phyloP scores from a whole-genome alignment of 306 rosid genomes.

The Prinsepia uniflora region DNA sequence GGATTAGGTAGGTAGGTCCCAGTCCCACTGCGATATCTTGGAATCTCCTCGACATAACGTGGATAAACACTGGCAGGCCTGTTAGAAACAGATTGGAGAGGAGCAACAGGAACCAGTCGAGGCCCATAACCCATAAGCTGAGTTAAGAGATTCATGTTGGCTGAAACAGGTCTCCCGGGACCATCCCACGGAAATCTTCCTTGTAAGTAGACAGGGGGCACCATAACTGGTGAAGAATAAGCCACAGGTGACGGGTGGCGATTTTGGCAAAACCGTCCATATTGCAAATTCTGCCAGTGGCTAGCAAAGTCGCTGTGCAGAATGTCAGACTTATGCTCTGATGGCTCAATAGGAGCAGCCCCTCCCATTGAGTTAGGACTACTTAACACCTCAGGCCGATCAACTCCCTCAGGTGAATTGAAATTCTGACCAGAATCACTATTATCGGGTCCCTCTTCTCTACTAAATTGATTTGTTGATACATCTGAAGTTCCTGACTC shows the following conservation, averaged over 20 bases:
- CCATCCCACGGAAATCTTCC: slow-evolving; percentile 90
- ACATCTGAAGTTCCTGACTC: slow-evolving; percentile 62
- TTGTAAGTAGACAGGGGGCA: slow-evolving; percentile 75
- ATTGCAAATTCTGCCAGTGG: slow-evolving; percentile 81
- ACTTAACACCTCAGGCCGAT: slow-evolving; percentile 50
- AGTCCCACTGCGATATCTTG: slow-evolving; percentile 88
- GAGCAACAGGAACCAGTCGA: slow-evolving; percentile 65
- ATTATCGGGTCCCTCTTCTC: slow-evolving; percentile 56
- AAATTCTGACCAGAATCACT: slow-evolving; percentile 60
- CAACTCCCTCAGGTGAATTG: slow-evolving; percentile 57
- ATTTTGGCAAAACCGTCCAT: slow-evolving; percentile 70
- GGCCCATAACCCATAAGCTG: slow-evolving; percentile 69
- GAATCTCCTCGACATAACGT: slow-evolving; percentile 69
- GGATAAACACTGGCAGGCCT: slow-evolving; percentile 73
- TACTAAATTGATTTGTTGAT: slow-evolving; percentile 53
- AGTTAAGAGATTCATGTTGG: slow-evolving; percentile 49
- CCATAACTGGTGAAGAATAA: slow-evolving; percentile 56
- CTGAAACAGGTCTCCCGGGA: slow-evolving; percentile 81
- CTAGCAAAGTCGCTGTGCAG: slow-evolving; percentile 77
- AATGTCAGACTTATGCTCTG: slow-evolving; percentile 66
- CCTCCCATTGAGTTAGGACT: slow-evolving; percentile 47
- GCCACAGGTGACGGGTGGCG: slow-evolving; percentile 43
- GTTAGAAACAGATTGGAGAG: slow-evolving; percentile 63
- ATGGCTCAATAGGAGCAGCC: slow-evolving; percentile 39
- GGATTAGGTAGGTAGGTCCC: slow-evolving; percentile 97